Conservation (phyloP, 2,329 filamentous ascomycete species). For the Aspergillus sp. region DNA sequence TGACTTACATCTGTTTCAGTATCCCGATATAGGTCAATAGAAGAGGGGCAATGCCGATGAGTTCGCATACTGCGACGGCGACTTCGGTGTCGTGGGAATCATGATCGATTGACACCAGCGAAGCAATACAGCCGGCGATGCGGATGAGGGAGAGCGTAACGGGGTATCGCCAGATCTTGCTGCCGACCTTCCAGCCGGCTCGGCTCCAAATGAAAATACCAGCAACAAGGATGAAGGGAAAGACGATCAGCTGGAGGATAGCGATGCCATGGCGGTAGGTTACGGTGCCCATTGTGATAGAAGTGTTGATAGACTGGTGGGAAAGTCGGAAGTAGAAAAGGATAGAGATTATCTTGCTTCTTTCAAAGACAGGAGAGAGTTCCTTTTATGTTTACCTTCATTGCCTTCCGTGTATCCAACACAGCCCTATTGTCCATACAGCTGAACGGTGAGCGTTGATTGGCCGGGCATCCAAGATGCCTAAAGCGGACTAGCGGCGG, state of each 20-base stretch:
- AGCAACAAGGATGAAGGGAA: conserved; percentile 25
- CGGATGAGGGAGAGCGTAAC: conserved; percentile 30
- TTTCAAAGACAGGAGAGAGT: too few relatives aligned
- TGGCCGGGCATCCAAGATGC: conserved; percentile 14
- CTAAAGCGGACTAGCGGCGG: conserved; percentile 1
- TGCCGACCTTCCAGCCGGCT: conserved; percentile 26
- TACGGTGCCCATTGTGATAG: conserved; percentile 19
- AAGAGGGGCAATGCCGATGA: conserved; percentile 31
- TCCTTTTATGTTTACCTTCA: too few relatives aligned
- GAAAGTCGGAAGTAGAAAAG: too few relatives aligned
- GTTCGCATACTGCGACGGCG: conserved; percentile 27
- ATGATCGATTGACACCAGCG: conserved; percentile 24
- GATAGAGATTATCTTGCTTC: too few relatives aligned
- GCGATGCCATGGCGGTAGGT: conserved; percentile 31
- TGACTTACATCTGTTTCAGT: conserved; percentile 25
- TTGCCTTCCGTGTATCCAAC: too few relatives aligned
- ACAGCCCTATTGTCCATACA: not conserved
- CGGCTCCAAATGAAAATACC: conserved; percentile 28
- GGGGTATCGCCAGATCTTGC: conserved; percentile 29
- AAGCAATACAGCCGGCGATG: conserved; percentile 26
- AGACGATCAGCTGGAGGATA: conserved; percentile 30
- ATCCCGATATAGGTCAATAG: conserved; percentile 28
- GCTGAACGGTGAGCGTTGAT: not conserved
- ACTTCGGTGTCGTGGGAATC: conserved; percentile 17
- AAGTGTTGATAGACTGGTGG: too few relatives aligned